Conservation (phyloP, 129 eudicot genomes). For the Flaveria brownii region DNA sequence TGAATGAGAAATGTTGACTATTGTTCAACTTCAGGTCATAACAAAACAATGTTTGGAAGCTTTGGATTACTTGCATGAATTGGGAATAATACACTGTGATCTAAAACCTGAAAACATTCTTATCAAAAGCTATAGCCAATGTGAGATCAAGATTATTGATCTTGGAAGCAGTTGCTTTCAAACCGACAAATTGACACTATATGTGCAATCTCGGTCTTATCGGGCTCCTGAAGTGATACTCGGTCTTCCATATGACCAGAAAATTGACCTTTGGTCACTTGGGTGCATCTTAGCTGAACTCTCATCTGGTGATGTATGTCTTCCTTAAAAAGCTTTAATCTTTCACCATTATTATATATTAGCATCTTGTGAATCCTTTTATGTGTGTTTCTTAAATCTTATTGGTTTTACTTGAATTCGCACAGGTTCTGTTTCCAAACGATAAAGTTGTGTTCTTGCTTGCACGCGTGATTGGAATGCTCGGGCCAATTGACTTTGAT, state of each 20-base stretch:
- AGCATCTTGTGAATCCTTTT: neutral
- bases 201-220: slow-evolving; percentile 95
- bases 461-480: slow-evolving; percentile 78
- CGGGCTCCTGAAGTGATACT: slow-evolving; percentile 98
- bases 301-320: slow-evolving; percentile 82
- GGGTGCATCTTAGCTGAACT: slow-evolving; percentile 95
- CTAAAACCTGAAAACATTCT: slow-evolving; percentile 93
- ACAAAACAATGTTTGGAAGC: slow-evolving; percentile 94
- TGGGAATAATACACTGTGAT: slow-evolving; percentile 97
- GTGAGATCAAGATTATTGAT: slow-evolving; percentile 94
- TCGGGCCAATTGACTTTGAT: slow-evolving; percentile 85
- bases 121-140: slow-evolving; percentile 85
- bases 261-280: slow-evolving; percentile 94
- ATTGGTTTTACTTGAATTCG: neutral
- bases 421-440: slow-evolving; percentile 90
- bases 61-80: slow-evolving; percentile 58
- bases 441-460: slow-evolving; percentile 65
- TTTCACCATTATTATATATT: neutral
- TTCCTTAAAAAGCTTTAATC: neutral
- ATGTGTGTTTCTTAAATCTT: neutral
- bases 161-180: slow-evolving; percentile 97
- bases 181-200: slow-evolving; percentile 67
- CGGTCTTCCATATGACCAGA: slow-evolving; percentile 81
- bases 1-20: slow-evolving; percentile 19
- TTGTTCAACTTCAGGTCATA: slow-evolving; percentile 50